These are phyloP conservation scores for Chytriomyces sp. DNA, from an alignment of 192 early-diverging fungal genomes.

Conservation along the genomic window DNA sequence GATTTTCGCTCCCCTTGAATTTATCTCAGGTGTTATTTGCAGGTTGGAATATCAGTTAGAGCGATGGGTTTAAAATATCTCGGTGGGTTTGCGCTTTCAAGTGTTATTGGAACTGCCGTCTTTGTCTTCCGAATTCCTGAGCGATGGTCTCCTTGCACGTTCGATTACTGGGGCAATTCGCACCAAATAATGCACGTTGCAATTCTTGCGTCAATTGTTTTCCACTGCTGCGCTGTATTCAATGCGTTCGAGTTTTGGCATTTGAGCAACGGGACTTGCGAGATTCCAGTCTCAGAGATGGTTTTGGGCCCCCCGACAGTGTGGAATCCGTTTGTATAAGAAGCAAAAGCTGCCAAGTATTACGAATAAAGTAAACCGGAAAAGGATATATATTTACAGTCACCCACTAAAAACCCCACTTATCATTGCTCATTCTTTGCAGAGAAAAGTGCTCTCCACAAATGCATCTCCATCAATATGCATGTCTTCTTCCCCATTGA, in stretches of 20 bases:
- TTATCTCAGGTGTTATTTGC: not conserved
- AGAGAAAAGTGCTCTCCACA: slow-evolving; percentile 79
- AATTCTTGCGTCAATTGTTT: not conserved
- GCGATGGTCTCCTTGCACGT: not conserved
- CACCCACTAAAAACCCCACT: not conserved
- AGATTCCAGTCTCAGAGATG: not conserved
- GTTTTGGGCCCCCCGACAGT: not conserved
- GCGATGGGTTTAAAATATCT: slow-evolving; percentile 4
- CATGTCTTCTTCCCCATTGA: slow-evolving; percentile 66
- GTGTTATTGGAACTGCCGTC: not conserved
- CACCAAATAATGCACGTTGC: slow-evolving; percentile 19
- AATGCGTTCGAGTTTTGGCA: slow-evolving; percentile 13
- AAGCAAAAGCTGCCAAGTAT: too few relatives aligned
- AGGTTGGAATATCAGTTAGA: not conserved
- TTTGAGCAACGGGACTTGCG: slow-evolving; percentile 1
- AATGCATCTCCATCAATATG: slow-evolving; percentile 71
- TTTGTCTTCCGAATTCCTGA: not conserved
- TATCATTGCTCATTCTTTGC: slow-evolving; percentile 11
- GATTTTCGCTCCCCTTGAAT: not conserved
- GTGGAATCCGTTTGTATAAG: too few relatives aligned
- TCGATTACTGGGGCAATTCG: slow-evolving; percentile 8
- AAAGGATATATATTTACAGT: too few relatives aligned
- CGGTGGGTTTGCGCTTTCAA: not conserved
- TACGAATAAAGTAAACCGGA: too few relatives aligned
- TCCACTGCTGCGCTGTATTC: slow-evolving; percentile 1